Conservation (phyloP, 2,329 filamentous ascomycete species). For the Hypoxylon sp. region DNA sequence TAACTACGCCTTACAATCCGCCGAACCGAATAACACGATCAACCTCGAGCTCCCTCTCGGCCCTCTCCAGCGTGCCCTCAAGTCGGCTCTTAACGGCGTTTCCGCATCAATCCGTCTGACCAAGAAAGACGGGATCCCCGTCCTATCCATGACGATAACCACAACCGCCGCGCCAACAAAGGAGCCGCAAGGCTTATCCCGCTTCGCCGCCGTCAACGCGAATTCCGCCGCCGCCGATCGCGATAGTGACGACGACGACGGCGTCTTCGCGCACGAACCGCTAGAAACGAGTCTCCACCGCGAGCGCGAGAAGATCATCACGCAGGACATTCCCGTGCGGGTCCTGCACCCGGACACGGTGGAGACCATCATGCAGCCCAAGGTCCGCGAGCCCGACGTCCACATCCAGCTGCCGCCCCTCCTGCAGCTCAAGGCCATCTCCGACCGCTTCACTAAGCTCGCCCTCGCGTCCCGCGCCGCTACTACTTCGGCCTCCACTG, state of each 20-base stretch:
- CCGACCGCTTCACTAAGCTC: slow-evolving; percentile 93
- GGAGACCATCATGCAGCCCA: slow-evolving; percentile 94
- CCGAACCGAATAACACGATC: slow-evolving; percentile 86
- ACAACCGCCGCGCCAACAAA: slow-evolving; percentile 75
- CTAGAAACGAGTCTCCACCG: slow-evolving; percentile 71
- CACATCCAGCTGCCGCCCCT: slow-evolving; percentile 92
- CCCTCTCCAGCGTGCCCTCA: slow-evolving; percentile 90
- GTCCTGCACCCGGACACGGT: slow-evolving; percentile 87
- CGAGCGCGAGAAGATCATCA: slow-evolving; percentile 91
- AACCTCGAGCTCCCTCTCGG: slow-evolving; percentile 95
- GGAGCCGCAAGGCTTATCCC: slow-evolving; percentile 56
- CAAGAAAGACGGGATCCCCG: slow-evolving; percentile 89
- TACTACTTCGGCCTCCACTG: slow-evolving; percentile 43
- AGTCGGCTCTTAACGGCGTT: slow-evolving; percentile 85
- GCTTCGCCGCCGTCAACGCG: slow-evolving; percentile 47
- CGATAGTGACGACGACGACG: slow-evolving; percentile 61
- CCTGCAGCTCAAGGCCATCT: slow-evolving; percentile 91
- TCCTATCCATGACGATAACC: slow-evolving; percentile 91
- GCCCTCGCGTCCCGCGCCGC: slow-evolving; percentile 64
- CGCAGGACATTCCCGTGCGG: slow-evolving; percentile 95
- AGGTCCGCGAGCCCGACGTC: slow-evolving; percentile 90
- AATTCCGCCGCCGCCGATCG: slow-evolving; percentile 45
- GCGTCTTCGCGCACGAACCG: slow-evolving; percentile 64
- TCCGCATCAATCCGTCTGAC: slow-evolving; percentile 90
- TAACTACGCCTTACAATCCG: slow-evolving; percentile 87